Base-by-base conservation (phyloP, 2,329 filamentous ascomycete genomes). In the Botrytis fabae region DNA sequence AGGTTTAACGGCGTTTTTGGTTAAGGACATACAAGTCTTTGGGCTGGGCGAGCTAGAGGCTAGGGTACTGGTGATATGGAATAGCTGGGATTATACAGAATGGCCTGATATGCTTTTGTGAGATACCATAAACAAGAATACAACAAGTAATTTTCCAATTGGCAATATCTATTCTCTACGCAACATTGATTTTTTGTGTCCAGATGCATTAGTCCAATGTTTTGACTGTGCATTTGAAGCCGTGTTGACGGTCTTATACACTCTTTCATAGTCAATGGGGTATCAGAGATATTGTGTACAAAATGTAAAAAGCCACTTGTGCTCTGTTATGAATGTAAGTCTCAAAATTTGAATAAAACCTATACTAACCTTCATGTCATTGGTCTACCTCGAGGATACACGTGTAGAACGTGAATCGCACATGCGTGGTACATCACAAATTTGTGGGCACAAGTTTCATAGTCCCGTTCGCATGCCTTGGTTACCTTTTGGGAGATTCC, bases 41-140 rank as follows among this genome's bases (percentile, higher is more conserved):
- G 46, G 35, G 70, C 40, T 71, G 69, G n/a, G 35, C 42, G 57
- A 22, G 42, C 40, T 25, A 40, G 48, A 32, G 48, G 51, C 48
- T 69, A n/a, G 25, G 46, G 35, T 42, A 35, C 32, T 35, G 64
- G 32, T 40, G 46, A 40, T n/a, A 32, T 38, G 60, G 60, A 57
- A 57, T 64, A 44, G 32, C 62, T 68, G 14, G 48, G 46, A 28
- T 71, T 66, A 57, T 69, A 57, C 65, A 69, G 65, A 69, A 57
- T 71, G 61, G 42, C 54, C 25, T 63, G 42, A 46, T 70, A 40
- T 62, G 69, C 42, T 63, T 70, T 38, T 63, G 69, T 48, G 57
- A 70, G 57, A 70, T 70, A 63, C 57, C 57, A 63, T 70, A 70
- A 62, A 62, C 18, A 62, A 70, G 32, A 70, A 61, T 38, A 62